Base-by-base conservation (phyloP, 768 basidiomycete species). In the Lentinula lateritia region DNA sequence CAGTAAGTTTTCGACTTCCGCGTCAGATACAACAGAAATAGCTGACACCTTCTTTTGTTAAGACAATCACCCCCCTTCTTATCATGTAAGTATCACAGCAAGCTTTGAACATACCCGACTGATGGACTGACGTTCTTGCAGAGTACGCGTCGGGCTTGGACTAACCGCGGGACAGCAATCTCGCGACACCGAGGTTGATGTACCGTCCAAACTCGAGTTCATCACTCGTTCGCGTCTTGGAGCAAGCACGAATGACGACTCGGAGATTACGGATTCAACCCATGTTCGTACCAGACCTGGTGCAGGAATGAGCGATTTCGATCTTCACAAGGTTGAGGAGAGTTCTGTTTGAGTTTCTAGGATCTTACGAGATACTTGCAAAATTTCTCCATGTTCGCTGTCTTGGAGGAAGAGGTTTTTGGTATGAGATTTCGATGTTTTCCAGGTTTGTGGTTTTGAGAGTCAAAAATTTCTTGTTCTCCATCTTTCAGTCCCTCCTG, bases 1-100 rank as follows among this genome's bases (percentile, higher is more conserved):
- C 59, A 12, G 59, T 60, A 60, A 38, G 46, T 48, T 6, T 6
- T 45, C n/a, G 8, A 20, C n/a, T 16, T 23, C 9, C 20, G 18
- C 9, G 48, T 20, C 34, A 5, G 38, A 28, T 28, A 28, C 3
- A 28, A 28, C 28, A 28, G 7, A 16, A 28, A 10, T 34, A 12
- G 16, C 34, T 32, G 28, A 35, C 52, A 36, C 1, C 28, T 6
- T 36, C 5, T 7, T 39, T 36, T 39, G 7, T 35, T 15, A 3
- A 60, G 59, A 60, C 59, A 13, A 60, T 60, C 6, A 60, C 59
- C 16, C 59, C 59, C 23, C 48, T 60, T 36, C 48, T 60, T 35
- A 60, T 60, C 32, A 60, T 60, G 59, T 60, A 50, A 36, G 59
- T 35, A 13, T 28, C 28, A 28, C 2, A 28, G 28, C 1, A 28